Evolutionary conservation across 1,139 yeast species (phyloP).

Genomic region (Yamadazyma siamensis): DNA sequence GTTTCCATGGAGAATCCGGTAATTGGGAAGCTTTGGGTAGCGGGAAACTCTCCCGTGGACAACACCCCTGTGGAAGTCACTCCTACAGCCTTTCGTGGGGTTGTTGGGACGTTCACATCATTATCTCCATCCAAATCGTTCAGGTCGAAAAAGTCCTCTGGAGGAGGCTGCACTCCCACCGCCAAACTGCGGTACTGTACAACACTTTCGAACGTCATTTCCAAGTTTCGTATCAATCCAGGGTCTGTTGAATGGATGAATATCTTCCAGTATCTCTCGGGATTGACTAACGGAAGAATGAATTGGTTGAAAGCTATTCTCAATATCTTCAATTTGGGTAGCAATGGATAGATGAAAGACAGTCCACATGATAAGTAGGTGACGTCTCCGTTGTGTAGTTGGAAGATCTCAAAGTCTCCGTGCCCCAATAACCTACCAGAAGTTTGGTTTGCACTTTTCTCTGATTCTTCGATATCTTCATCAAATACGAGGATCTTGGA

Average conservation of each 20-base stretch:
- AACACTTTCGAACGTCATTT: slow-evolving; percentile 31
- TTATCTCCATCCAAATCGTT: neutral
- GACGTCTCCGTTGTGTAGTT: slow-evolving; percentile 59
- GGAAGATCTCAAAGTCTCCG: slow-evolving; percentile 64
- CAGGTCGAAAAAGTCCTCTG: too few relatives aligned
- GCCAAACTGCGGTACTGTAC: slow-evolving; percentile 47
- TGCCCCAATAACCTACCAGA: slow-evolving; percentile 54
- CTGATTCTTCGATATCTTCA: slow-evolving; percentile 24
- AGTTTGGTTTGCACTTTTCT: slow-evolving; percentile 9
- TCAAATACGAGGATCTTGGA: slow-evolving; percentile 45
- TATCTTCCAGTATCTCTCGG: slow-evolving; percentile 71
- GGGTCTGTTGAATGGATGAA: slow-evolving; percentile 39
- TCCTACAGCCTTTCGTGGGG: too few relatives aligned
- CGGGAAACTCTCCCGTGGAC: too few relatives aligned
- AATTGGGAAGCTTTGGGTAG: too few relatives aligned
- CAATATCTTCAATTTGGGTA: slow-evolving; percentile 57
- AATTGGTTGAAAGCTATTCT: slow-evolving; percentile 53
- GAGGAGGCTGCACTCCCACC: slow-evolving; percentile 12
- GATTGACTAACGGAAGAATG: slow-evolving; percentile 63
- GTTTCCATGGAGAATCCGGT: too few relatives aligned
- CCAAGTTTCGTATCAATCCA: slow-evolving; percentile 31
- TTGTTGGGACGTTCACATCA: slow-evolving; percentile 1
- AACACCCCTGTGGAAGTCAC: too few relatives aligned
- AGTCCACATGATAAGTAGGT: slow-evolving; percentile 61
- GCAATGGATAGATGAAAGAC: slow-evolving; percentile 57